Base-by-base conservation (phyloP, 2,329 filamentous ascomycete genomes). In the Hypocrella siamensis region DNA sequence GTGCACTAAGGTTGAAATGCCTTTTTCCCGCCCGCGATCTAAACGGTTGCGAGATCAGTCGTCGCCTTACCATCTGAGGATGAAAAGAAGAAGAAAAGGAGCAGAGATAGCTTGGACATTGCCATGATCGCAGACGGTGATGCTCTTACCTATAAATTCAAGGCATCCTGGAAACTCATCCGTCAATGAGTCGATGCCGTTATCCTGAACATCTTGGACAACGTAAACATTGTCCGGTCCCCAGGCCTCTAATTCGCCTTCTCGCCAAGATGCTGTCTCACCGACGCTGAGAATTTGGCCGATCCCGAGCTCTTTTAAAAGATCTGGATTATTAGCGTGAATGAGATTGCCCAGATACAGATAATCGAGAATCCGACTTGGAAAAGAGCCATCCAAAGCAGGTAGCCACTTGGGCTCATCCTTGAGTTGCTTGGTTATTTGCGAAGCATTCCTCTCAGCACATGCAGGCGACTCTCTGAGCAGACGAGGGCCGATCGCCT, bases 271-370 rank as follows among this genome's bases (percentile, higher is more conserved):
- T 2, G 90, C 72, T 3, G 76, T 76, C 59, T 98, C 90, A 3
- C 90, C 90, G 19, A 98, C 85, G 44, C 86, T 94, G 18, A 98
- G 62, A 27, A 98, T 76, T 45, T 92, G 82, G 11, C 67, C 70
- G 37, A 98, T 93, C 0, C 88, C 88, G 36, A 98, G 58, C 28
- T 77, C 72, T 38, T 64, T 67, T 19, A 98, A 58, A 19, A 98
- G 60, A 33, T 82, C 79, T 0, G 86, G 83, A 44, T 96, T 96
- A 48, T 96, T 96, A 6, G 90, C 90, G 49, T 98, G 90, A 0
- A 73, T 75, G 12, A 96, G 65, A 45, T 96, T 96, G 2, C 90
- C 90, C 10, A 98, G 69, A 49, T 98, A 98, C 76, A 98, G 85
- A 49, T 96, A 94, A 33, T 86, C 78, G 26, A 93, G 59, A 25